Conservation (phyloP, 2,329 filamentous ascomycete genomes). For the Colletotrichum sp. region DNA sequence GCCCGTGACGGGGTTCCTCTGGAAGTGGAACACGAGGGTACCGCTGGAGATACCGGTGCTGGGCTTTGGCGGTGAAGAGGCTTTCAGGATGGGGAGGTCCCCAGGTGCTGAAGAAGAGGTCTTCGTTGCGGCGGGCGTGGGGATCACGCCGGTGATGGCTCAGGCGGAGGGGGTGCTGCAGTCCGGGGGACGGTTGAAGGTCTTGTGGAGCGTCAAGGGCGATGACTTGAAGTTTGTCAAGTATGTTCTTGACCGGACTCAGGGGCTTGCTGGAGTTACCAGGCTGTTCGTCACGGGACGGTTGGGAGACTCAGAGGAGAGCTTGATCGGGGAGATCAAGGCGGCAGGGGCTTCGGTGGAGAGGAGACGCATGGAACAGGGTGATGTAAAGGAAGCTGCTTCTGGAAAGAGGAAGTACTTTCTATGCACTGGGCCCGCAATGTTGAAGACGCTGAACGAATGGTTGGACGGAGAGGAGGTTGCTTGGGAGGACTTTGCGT, state of each 20-base stretch:
- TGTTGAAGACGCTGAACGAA: conserved; percentile 44
- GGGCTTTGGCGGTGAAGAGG: conserved; percentile 72
- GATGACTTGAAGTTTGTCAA: conserved; percentile 68
- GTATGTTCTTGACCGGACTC: conserved; percentile 60
- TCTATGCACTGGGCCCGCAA: conserved; percentile 50
- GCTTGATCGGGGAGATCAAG: conserved; percentile 37
- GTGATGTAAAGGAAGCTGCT: conserved; percentile 41
- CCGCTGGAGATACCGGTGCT: conserved; percentile 70
- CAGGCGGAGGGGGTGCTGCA: conserved; percentile 60
- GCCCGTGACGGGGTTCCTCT: conserved; percentile 69
- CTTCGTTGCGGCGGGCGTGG: conserved; percentile 81
- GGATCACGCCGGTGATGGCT: conserved; percentile 81
- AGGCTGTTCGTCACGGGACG: conserved; percentile 69
- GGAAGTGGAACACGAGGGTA: conserved; percentile 55
- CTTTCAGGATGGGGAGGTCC: conserved; percentile 35
- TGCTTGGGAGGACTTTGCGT: conserved; percentile 66
- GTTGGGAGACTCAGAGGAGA: conserved; percentile 30
- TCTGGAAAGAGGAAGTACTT: conserved; percentile 54
- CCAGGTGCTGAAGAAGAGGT: conserved; percentile 37
- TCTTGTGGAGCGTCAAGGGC: conserved; percentile 72
- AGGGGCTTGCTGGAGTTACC: conserved; percentile 55
- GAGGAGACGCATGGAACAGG: conserved; percentile 40
- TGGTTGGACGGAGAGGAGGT: conserved; percentile 63
- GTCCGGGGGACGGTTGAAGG: conserved; percentile 41
- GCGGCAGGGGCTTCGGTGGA: conserved; percentile 38